Evolutionary conservation across 2,329 filamentous ascomycete genomes (phyloP).

Genomic region (Cryphonectria parasitica): DNA sequence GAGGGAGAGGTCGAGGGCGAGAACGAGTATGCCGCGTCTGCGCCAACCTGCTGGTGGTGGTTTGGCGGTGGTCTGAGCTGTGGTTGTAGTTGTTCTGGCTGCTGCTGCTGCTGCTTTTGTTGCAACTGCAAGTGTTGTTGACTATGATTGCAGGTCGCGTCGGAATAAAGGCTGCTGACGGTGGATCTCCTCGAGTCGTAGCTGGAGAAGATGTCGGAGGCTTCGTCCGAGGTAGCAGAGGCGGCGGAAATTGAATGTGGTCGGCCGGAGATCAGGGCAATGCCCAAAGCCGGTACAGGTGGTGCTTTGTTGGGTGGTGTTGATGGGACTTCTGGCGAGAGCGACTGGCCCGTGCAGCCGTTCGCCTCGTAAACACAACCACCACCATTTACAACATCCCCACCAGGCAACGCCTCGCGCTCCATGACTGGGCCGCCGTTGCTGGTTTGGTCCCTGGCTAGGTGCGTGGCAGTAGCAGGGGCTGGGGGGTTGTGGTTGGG

Average conservation of each 20-base stretch:
- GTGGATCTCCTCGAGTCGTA: conserved; percentile 39
- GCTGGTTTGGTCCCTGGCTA: background rate
- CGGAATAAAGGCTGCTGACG: conserved; percentile 36
- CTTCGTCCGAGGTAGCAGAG: conserved; percentile 35
- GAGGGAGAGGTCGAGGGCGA: background rate
- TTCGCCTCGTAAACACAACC: conserved; percentile 6
- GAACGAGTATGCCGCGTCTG: background rate
- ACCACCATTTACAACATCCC: conserved; percentile 4
- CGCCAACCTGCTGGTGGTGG: background rate
- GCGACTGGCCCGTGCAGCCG: conserved; percentile 1
- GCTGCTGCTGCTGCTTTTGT: conserved; percentile 15
- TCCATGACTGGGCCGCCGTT: conserved; percentile 8
- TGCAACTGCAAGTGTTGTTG: conserved; percentile 20
- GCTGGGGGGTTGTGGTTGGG: background rate
- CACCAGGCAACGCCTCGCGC: conserved; percentile 13
- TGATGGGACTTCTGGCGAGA: background rate
- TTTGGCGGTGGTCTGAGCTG: background rate
- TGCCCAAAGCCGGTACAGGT: conserved; percentile 9
- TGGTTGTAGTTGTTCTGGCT: conserved; percentile 17
- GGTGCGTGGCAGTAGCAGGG: background rate
- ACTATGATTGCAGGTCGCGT: conserved; percentile 21
- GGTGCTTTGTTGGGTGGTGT: conserved; percentile 23
- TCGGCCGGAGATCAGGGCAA: conserved; percentile 9
- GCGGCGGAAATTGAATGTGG: conserved; percentile 30
- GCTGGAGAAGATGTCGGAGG: conserved; percentile 33